Conservation (phyloP, 441 rosid species). For the Populus tomentosa region DNA sequence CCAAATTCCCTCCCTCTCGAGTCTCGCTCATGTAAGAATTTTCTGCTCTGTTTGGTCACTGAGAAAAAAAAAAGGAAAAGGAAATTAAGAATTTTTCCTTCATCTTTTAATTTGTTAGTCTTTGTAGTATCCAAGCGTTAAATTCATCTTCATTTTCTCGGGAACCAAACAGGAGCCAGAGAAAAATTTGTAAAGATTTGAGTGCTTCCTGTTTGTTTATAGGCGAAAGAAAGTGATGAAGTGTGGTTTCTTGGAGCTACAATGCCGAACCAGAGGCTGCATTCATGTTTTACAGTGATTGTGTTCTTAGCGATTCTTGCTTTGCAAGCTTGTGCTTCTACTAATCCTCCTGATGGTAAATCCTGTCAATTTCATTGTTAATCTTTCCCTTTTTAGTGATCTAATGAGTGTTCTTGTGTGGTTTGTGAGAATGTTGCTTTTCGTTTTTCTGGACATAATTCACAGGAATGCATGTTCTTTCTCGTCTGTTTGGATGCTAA, state of each 20-base stretch:
- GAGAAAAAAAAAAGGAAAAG: slow-evolving; percentile 24
- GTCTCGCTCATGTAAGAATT: not conserved
- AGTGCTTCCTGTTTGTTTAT: slow-evolving; percentile 10
- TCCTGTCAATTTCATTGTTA: not conserved
- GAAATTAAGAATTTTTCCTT: slow-evolving; percentile 8
- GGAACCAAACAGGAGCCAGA: slow-evolving; percentile 15
- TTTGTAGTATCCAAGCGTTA: not conserved
- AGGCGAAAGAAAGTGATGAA: slow-evolving; percentile 11
- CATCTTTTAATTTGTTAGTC: not conserved
- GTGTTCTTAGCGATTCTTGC: slow-evolving; percentile 35
- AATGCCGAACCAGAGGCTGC: slow-evolving; percentile 28
- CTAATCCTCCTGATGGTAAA: slow-evolving; percentile 73
- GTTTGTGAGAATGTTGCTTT: not conserved
- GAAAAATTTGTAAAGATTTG: not conserved
- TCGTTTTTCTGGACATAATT: not conserved
- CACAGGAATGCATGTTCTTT: not conserved
- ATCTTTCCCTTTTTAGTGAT: not conserved
- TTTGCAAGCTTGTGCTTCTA: slow-evolving; percentile 39
- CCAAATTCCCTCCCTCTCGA: not conserved
- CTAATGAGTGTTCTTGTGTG: not conserved
- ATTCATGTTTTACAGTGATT: slow-evolving; percentile 19
- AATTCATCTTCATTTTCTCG: slow-evolving; percentile 16
- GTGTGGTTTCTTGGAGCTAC: slow-evolving; percentile 1
- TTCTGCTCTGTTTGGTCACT: slow-evolving; percentile 6
- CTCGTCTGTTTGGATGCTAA: slow-evolving; percentile 11